Evolutionary conservation across 164 flowering plant species (phyloP), one percentile per base, ranked within the genome.

Genomic region (Magnolia changhungtana): DNA sequence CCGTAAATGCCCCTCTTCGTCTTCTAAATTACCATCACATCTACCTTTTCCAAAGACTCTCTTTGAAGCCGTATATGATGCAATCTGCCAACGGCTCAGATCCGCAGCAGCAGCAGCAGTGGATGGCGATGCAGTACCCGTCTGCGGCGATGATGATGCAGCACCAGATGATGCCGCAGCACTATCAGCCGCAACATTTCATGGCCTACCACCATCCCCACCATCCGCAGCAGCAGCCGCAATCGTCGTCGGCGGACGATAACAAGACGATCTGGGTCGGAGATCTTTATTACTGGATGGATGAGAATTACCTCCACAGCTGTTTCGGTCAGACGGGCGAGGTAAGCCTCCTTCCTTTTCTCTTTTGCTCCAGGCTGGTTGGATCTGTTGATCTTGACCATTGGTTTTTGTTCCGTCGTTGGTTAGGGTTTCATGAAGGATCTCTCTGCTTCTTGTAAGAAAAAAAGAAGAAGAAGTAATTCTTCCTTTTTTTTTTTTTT

Each of bases 191-290:
- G 52, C 84, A 81, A 67, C 92, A 82, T 18, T 91, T 84, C 76
- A 65, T 90, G 84, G 82, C 88, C 10, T 91, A 80, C 63, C 89
- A 84, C 55, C 91, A 71, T 3, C 83, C 50, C 4, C 86, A 71
- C 8, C 84, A 69, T 27, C 86, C 69, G 45, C 89, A 79, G 63
- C 75, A 77, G 71, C 86, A 77, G 75, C 80, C 64, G 67, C 82
- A 75, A 73, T 82, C 85, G 18, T 29, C 52, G 51, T 80, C 86
- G 5, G 52, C 70, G 55, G 84, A 85, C 11, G 92, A 89, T 76
- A 94, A 94, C 72, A 87, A 86, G 85, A 91, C 93, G 76, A 81
- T 94, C 73, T 94, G 98, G 98, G 85, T 91, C 31, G 98, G 98
- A 6, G 98, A 94, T 74, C 88, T 94, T 50, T 87, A 86, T 69